Evolutionary conservation across 78 protist genomes (phyloP).

Genomic region (Isochrysis galbana): DNA sequence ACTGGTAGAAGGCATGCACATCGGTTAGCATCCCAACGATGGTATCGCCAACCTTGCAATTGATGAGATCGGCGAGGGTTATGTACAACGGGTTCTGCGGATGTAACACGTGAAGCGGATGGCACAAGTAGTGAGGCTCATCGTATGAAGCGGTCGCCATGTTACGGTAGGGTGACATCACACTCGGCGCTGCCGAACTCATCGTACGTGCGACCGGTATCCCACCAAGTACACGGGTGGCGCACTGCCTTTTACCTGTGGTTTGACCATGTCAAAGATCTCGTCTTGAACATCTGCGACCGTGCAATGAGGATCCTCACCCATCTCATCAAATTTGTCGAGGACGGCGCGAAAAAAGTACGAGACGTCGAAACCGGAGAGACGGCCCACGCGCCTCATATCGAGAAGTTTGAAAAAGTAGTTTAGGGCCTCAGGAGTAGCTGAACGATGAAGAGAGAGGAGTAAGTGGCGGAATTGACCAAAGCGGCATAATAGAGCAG

Average conservation of each 20-base stretch:
- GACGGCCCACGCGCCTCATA: background rate
- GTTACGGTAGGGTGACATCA: too few species aligned
- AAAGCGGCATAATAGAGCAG: too few species aligned
- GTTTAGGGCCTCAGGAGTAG: background rate
- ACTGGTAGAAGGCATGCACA: slow-evolving; percentile 9
- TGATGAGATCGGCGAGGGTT: slow-evolving; percentile 25
- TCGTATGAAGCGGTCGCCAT: too few species aligned
- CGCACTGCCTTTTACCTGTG: too few species aligned
- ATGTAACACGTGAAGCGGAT: too few species aligned
- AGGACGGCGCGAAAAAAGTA: slow-evolving; percentile 24
- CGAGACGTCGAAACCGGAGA: background rate
- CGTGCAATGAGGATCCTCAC: background rate
- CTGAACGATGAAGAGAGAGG: too few species aligned
- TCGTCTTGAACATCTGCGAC: slow-evolving; percentile 22
- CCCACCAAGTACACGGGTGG: too few species aligned
- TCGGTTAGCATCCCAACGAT: slow-evolving; percentile 46
- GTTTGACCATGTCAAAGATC: slow-evolving; percentile 59
- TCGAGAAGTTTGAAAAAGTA: slow-evolving; percentile 44
- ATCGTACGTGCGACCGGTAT: too few species aligned
- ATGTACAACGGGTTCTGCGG: background rate
- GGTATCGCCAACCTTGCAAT: background rate
- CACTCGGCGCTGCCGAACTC: too few species aligned
- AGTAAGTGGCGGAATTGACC: too few species aligned
- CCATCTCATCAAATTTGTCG: background rate
- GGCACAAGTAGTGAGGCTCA: too few species aligned